A percentile compares a stretch with the other conserved stretches of the same genome.
phyloP scores from a whole-genome alignment of 106 monocot species.

The Platanthera guangdongensis region DNA sequence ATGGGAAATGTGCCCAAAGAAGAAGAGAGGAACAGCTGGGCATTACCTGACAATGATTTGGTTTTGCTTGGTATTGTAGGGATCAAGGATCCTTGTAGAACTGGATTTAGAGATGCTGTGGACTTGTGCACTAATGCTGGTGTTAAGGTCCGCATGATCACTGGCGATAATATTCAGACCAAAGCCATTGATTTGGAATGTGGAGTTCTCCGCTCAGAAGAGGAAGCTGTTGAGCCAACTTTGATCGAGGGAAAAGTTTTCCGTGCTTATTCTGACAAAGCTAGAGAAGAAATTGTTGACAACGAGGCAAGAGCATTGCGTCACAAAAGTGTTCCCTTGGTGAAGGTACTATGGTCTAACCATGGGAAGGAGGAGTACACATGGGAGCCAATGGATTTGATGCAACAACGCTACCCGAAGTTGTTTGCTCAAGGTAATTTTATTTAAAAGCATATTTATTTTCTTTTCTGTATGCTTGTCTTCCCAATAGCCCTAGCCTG shows the following conservation, averaged over 20 bases:
- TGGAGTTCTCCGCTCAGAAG: conserved; percentile 69
- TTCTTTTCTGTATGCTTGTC: too few species aligned
- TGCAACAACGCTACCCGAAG: too few species aligned
- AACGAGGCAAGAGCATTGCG: too few species aligned
- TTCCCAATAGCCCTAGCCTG: too few species aligned
- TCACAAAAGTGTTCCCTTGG: too few species aligned
- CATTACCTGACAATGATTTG: conserved; percentile 68
- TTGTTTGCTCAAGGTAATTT: too few species aligned
- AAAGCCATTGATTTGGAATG: conserved; percentile 29
- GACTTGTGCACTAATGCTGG: conserved; percentile 67
- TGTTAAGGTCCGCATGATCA: conserved; percentile 74
- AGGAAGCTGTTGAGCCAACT: conserved; percentile 30
- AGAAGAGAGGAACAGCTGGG: conserved; percentile 54
- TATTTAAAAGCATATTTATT: too few species aligned
- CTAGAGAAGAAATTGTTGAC: conserved; percentile 62
- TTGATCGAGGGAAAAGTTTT: conserved; percentile 89
- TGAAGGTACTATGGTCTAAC: too few species aligned
- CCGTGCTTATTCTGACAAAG: conserved; percentile 55
- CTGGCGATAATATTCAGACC: conserved; percentile 26
- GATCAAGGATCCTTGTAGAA: conserved; percentile 95
- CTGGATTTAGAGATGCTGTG: conserved; percentile 77
- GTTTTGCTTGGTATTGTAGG: conserved; percentile 74
- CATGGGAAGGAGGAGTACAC: too few species aligned
- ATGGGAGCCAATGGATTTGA: too few species aligned
- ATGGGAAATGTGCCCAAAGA: conserved; percentile 38